Conservation (phyloP, 306 rosid genomes). For the Cucurbita pepo region DNA sequence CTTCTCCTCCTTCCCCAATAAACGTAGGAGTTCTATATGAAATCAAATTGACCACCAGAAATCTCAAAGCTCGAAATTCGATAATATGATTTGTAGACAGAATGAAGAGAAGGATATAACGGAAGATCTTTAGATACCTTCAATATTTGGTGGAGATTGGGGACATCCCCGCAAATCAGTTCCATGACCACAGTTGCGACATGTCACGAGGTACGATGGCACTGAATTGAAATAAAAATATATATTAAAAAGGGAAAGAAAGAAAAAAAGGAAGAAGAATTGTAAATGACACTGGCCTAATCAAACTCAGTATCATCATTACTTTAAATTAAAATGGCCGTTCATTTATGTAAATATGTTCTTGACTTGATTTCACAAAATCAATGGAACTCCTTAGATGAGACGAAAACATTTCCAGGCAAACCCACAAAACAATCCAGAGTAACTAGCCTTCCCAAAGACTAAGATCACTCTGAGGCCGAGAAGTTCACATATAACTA, state of each 20-base stretch:
- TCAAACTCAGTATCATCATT: not conserved
- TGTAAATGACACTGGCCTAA: not conserved
- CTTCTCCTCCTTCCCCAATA: not conserved
- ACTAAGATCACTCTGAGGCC: not conserved
- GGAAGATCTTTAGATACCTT: conserved; percentile 32
- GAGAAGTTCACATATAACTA: not conserved
- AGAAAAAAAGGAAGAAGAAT: not conserved
- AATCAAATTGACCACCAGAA: not conserved
- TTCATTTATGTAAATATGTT: not conserved
- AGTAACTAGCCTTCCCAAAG: not conserved
- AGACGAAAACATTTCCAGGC: not conserved
- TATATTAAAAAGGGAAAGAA: too few relatives aligned
- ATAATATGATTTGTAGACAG: not conserved
- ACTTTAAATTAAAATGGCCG: not conserved
- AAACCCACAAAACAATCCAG: not conserved
- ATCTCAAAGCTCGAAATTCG: not conserved
- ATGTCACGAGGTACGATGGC: conserved; percentile 66
- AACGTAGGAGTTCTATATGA: not conserved
- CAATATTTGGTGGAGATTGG: conserved; percentile 49
- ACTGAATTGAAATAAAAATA: conserved; percentile 31
- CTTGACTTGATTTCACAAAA: not conserved
- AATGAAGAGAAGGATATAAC: not conserved
- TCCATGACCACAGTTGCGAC: conserved; percentile 88
- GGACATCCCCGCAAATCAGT: conserved; percentile 92
- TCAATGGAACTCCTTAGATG: not conserved